Evolutionary conservation across 345 rosid genomes (phyloP).

Genomic region (Boechera stricta): DNA sequence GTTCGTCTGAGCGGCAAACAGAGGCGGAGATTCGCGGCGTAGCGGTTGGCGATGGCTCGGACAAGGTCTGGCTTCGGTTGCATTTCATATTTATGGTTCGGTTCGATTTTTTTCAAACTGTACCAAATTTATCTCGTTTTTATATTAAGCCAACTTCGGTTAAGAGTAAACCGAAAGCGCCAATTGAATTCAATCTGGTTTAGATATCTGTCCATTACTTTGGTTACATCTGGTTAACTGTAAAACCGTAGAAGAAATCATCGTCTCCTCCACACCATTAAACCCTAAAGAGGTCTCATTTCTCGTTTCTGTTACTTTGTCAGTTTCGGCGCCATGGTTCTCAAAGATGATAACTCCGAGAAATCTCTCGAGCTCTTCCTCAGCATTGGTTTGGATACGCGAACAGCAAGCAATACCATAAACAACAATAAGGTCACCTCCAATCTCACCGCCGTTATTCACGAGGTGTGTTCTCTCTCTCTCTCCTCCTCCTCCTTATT

Average conservation of each 20-base stretch:
- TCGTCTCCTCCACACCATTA: conserved; percentile 20
- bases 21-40: conserved; percentile 46
- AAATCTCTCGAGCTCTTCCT: conserved; percentile 65
- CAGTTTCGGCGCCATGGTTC: conserved; percentile 49
- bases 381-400: conserved; percentile 83
- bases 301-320: conserved; percentile 10
- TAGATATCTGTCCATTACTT: not conserved
- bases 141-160: not conserved
- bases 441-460: conserved; percentile 78
- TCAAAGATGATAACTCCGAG: conserved; percentile 50
- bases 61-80: conserved; percentile 45
- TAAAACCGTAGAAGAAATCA: conserved; percentile 1
- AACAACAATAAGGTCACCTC: conserved; percentile 86
- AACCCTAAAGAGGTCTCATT: conserved; percentile 30
- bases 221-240: not conserved
- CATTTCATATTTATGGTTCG: conserved; percentile 42
- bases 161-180: not conserved
- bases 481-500: not conserved
- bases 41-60: conserved; percentile 42
- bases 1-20: conserved; percentile 41
- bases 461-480: conserved; percentile 60
- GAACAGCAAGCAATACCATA: conserved; percentile 76
- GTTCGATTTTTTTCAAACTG: conserved; percentile 23
- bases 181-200: conserved; percentile 6
- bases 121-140: not conserved